Evolutionary conservation across 1,284 basidiomycete genomes (phyloP).

Genomic region (Laetiporus sulphureus): DNA sequence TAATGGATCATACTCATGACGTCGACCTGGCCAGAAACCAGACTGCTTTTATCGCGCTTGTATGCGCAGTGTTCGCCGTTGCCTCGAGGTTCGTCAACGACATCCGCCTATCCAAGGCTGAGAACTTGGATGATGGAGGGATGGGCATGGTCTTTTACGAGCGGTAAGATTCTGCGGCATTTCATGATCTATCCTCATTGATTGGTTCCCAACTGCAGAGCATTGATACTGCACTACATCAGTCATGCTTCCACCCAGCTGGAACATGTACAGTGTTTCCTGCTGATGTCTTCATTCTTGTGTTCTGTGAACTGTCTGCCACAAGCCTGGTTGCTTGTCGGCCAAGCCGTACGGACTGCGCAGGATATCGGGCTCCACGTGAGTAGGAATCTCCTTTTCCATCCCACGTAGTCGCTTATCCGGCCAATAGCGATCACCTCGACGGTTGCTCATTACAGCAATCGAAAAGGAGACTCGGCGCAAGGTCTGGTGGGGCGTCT

Average conservation of each 20-base stretch:
- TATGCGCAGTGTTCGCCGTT: constrained; percentile 82
- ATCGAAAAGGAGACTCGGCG: constrained; percentile 83
- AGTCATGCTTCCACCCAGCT: constrained; percentile 76
- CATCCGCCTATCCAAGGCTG: constrained; percentile 49
- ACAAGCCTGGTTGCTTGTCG: constrained; percentile 85
- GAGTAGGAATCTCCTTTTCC: constrained; percentile 28
- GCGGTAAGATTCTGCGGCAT: constrained; percentile 40
- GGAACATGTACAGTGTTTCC: constrained; percentile 82
- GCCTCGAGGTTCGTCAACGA: constrained; percentile 75
- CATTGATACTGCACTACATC: constrained; percentile 84
- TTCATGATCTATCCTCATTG: constrained; percentile 1
- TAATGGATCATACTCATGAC: constrained; percentile 69
- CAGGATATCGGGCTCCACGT: constrained; percentile 89
- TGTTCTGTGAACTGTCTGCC: constrained; percentile 88
- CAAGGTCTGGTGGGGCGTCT: constrained; percentile 90
- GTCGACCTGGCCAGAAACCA: constrained; percentile 45
- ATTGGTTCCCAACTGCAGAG: constrained; percentile 36
- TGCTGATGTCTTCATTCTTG: constrained; percentile 82
- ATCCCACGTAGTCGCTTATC: constrained; percentile 12
- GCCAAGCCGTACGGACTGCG: constrained; percentile 80
- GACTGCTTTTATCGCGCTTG: constrained; percentile 66
- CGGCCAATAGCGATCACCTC: constrained; percentile 64
- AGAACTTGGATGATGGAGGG: constrained; percentile 64
- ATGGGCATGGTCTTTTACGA: constrained; percentile 86
- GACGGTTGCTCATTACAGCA: constrained; percentile 59